A percentile compares a stretch with the other conserved stretches of the same genome.
Conservation (phyloP, 2,329 filamentous ascomycete genomes). For the Coniochaeta ligniaria region DNA sequence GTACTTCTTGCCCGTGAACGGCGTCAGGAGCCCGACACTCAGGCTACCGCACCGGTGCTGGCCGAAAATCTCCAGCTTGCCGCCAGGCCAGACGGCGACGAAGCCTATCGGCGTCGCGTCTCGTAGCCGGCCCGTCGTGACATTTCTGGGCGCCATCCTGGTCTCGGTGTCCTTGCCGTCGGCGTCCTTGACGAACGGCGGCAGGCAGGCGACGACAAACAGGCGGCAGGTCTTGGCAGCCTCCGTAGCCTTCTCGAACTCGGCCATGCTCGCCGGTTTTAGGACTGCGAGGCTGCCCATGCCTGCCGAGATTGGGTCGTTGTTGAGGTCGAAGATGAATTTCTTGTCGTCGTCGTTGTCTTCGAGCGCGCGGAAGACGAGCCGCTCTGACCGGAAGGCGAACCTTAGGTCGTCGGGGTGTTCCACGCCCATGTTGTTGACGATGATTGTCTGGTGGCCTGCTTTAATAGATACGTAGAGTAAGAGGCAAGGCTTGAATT, state of each 20-base stretch:
- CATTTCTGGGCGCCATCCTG: neutral
- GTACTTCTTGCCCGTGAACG: conserved; percentile 24
- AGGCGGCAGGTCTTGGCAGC: conserved; percentile 7
- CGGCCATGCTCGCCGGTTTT: conserved; percentile 7
- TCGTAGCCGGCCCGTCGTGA: neutral
- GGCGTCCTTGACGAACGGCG: conserved; percentile 1
- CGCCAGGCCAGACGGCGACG: neutral
- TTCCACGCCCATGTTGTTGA: neutral
- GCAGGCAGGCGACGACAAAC: conserved; percentile 14
- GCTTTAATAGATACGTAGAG: neutral
- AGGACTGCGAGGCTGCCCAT: conserved; percentile 4
- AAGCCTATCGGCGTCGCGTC: conserved; percentile 7
- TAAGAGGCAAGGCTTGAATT: no score
- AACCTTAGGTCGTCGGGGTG: conserved; percentile 4
- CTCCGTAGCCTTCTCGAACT: conserved; percentile 8
- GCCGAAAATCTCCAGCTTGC: neutral
- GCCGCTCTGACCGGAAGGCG: conserved; percentile 16
- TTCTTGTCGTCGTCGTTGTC: conserved; percentile 13
- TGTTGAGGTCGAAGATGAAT: conserved; percentile 11
- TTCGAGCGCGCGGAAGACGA: conserved; percentile 17
- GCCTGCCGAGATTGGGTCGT: conserved; percentile 11
- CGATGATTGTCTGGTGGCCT: neutral
- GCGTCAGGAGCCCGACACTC: conserved; percentile 20
- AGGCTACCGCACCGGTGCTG: conserved; percentile 34
- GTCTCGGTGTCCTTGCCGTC: neutral